These are phyloP conservation scores for Lentinus tigrinus DNA, from an alignment of 768 basidiomycete species.

Conservation along the genomic window DNA sequence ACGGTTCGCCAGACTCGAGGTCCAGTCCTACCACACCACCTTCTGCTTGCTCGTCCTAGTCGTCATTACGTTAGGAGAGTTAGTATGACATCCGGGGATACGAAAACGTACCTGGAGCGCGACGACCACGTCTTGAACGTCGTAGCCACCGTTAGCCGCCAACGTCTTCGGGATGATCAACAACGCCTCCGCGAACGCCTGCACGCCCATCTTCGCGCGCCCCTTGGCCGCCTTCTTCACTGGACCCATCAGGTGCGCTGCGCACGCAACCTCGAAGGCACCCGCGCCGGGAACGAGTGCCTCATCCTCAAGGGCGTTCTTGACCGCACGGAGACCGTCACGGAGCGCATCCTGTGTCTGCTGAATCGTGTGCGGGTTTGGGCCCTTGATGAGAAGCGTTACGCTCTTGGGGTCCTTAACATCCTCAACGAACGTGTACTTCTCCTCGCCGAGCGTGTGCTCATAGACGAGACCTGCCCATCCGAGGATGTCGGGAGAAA, in stretches of 20 bases:
- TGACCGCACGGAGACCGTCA: constrained; percentile 93
- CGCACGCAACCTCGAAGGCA: constrained; percentile 93
- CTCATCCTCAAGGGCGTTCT: constrained; percentile 94
- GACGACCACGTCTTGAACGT: constrained; percentile 94
- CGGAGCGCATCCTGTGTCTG: constrained; percentile 98
- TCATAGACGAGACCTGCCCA: constrained; percentile 99
- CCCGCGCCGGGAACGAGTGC: constrained; percentile 93
- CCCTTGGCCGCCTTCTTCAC: constrained; percentile 90
- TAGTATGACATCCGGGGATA: background rate
- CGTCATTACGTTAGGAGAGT: background rate
- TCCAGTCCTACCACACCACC: constrained; percentile 93
- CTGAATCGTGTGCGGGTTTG: constrained; percentile 92
- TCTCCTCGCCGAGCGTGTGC: constrained; percentile 98
- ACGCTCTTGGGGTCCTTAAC: constrained; percentile 94
- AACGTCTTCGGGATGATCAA: constrained; percentile 95
- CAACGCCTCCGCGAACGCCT: constrained; percentile 94
- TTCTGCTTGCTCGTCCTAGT: constrained; percentile 88
- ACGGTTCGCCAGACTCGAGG: constrained; percentile 90
- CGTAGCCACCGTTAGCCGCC: constrained; percentile 93
- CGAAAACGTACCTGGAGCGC: constrained; percentile 65
- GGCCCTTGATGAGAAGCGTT: constrained; percentile 95
- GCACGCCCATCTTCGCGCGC: constrained; percentile 93
- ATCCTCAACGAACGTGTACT: constrained; percentile 96
- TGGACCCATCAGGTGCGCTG: constrained; percentile 73
- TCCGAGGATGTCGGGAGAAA: constrained; percentile 86